Conservation (phyloP, 1,284 basidiomycete genomes). For the Rhodotorula sp. region DNA sequence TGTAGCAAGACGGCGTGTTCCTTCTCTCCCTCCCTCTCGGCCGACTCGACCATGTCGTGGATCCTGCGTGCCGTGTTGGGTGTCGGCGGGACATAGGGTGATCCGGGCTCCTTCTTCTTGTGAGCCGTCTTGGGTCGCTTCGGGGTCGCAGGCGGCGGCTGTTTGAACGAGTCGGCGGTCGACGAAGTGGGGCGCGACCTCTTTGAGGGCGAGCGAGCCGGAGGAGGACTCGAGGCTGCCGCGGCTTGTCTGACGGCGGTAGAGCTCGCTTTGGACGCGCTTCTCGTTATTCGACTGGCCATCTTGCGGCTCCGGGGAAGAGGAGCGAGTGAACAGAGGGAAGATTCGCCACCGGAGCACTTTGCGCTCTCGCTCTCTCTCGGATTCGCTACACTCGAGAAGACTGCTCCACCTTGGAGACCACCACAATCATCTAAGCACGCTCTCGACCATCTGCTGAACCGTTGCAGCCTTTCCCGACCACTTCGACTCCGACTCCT, state of each 20-base stretch:
- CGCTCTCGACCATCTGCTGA: no score
- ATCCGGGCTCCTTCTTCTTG: neutral
- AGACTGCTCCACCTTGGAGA: no score
- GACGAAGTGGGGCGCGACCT: conserved; percentile 1
- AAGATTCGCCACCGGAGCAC: neutral
- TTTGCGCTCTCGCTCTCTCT: no score
- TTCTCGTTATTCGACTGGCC: conserved; percentile 12
- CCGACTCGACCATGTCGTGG: conserved; percentile 8
- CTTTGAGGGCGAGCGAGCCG: conserved; percentile 14
- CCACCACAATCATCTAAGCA: no score
- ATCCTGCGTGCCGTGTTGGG: conserved; percentile 15
- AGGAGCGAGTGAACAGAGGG: neutral
- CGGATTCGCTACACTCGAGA: no score
- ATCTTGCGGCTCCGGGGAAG: neutral
- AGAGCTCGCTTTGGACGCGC: neutral
- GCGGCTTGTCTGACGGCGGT: neutral
- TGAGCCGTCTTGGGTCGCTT: neutral
- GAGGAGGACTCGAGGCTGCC: conserved; percentile 1
- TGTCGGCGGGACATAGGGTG: conserved; percentile 28
- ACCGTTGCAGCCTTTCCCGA: no score
- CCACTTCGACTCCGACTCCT: neutral
- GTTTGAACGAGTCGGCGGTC: neutral
- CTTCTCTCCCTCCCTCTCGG: conserved; percentile 20
- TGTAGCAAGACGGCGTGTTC: conserved; percentile 54
- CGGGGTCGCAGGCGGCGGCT: neutral